Conservation (phyloP, 2,329 filamentous ascomycete species). For the Pyrenophora seminiperda region DNA sequence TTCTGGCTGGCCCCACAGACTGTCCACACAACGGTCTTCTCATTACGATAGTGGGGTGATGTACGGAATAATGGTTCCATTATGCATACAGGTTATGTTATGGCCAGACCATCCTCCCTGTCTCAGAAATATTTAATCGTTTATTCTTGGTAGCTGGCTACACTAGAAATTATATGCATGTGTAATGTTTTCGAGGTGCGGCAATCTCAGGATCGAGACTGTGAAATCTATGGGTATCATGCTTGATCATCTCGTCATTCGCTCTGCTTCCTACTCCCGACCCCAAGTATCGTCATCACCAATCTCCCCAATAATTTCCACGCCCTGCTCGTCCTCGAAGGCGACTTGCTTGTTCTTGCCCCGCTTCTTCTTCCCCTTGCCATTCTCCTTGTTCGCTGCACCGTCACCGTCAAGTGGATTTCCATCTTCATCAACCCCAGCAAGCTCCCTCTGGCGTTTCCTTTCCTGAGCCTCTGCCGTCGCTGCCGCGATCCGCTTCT, state of each 20-base stretch:
- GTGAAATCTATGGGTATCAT: slow-evolving; percentile 8
- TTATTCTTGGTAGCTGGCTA: no score
- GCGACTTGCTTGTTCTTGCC: slow-evolving; percentile 35
- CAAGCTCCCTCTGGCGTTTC: slow-evolving; percentile 40
- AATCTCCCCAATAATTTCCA: slow-evolving; percentile 37
- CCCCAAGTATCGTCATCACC: slow-evolving; percentile 39
- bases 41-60: no score
- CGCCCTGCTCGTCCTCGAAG: slow-evolving; percentile 36
- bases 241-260: not conserved
- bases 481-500: slow-evolving; percentile 46
- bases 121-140: no score
- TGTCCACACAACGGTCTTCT: no score
- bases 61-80: no score
- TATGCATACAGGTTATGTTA: no score
- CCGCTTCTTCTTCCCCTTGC: slow-evolving; percentile 40
- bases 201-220: not conserved
- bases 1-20: no score
- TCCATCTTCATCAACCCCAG: slow-evolving; percentile 31
- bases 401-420: slow-evolving; percentile 19
- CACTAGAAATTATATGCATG: no score
- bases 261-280: slow-evolving; percentile 10
- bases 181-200: no score
- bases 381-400: slow-evolving; percentile 28
- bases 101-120: no score
- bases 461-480: slow-evolving; percentile 43